These are phyloP conservation scores for Solanum chacoense DNA, from an alignment of 305 asterid species.

Conservation along the genomic window DNA sequence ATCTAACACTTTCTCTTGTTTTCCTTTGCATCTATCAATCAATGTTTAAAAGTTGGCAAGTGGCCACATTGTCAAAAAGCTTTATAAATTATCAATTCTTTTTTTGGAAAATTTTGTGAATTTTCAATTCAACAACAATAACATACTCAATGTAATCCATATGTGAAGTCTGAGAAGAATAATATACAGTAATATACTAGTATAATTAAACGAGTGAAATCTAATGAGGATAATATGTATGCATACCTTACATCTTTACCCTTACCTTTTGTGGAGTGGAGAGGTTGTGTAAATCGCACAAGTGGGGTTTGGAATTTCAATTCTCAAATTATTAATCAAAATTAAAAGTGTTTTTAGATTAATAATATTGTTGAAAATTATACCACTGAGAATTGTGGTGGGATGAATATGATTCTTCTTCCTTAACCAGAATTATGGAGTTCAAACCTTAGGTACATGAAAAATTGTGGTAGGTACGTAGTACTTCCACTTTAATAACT, in stretches of 20 bases:
- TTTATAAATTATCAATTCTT: not conserved
- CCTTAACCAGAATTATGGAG: not conserved
- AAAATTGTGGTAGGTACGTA: not conserved
- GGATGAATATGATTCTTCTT: not conserved
- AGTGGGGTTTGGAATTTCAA: not conserved
- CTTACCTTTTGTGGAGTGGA: not conserved
- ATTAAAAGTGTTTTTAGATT: not conserved
- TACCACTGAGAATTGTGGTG: not conserved
- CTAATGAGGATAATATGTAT: no score
- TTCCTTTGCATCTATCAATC: constrained; percentile 33
- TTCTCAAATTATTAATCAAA: not conserved
- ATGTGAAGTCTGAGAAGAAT: no score
- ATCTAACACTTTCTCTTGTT: constrained; percentile 27
- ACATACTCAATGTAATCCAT: not conserved
- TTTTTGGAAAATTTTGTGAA: not conserved
- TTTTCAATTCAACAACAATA: not conserved
- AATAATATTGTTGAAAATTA: not conserved
- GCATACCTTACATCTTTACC: not conserved
- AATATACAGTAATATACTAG: no score
- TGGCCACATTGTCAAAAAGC: constrained; percentile 18
- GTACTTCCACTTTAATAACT: not conserved
- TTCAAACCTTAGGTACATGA: not conserved
- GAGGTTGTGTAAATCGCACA: not conserved
- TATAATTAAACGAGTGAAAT: not conserved
- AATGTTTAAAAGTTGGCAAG: constrained; percentile 8